Conservation (phyloP, 2,329 filamentous ascomycete species). For the Cryoendolithus antarcticus region DNA sequence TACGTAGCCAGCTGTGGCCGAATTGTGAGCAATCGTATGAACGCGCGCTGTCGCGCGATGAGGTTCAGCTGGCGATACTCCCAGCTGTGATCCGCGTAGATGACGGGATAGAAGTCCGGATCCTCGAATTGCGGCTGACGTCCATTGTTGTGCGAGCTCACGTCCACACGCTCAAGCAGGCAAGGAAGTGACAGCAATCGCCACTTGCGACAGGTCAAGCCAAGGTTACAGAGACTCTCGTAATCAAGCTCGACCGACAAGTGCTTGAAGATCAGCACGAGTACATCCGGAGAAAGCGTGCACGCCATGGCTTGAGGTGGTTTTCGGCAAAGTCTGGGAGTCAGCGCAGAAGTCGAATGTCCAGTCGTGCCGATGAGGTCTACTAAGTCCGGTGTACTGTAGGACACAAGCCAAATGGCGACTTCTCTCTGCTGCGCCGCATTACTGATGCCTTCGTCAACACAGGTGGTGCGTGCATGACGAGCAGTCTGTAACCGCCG, state of each 20-base stretch:
- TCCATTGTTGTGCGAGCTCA: slow-evolving; percentile 8
- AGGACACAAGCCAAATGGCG: too few species aligned
- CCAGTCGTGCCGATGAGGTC: too few species aligned
- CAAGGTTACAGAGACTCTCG: slow-evolving; percentile 2
- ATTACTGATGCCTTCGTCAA: too few species aligned
- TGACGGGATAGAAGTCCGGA: background rate
- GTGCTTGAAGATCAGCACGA: slow-evolving; percentile 4
- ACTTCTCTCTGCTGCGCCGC: too few species aligned
- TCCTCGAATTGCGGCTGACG: background rate
- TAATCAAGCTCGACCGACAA: slow-evolving; percentile 1
- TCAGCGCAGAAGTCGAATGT: too few species aligned
- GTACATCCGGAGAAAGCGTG: slow-evolving; percentile 2
- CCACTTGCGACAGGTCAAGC: slow-evolving; percentile 5
- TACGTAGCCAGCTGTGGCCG: slow-evolving; percentile 4
- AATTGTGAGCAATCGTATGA: slow-evolving; percentile 4
- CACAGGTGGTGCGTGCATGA: too few species aligned
- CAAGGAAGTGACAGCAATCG: slow-evolving; percentile 2
- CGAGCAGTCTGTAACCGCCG: too few species aligned
- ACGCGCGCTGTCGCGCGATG: slow-evolving; percentile 6
- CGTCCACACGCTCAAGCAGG: slow-evolving; percentile 5
- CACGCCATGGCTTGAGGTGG: too few species aligned
- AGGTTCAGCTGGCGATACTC: slow-evolving; percentile 4
- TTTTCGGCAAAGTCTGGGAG: too few species aligned
- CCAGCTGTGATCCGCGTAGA: slow-evolving; percentile 4
- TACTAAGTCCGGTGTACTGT: too few species aligned